A percentile compares a stretch with the other conserved stretches of the same genome.
Conservation (phyloP, 129 eudicot genomes). For the Flaveria brownii region DNA sequence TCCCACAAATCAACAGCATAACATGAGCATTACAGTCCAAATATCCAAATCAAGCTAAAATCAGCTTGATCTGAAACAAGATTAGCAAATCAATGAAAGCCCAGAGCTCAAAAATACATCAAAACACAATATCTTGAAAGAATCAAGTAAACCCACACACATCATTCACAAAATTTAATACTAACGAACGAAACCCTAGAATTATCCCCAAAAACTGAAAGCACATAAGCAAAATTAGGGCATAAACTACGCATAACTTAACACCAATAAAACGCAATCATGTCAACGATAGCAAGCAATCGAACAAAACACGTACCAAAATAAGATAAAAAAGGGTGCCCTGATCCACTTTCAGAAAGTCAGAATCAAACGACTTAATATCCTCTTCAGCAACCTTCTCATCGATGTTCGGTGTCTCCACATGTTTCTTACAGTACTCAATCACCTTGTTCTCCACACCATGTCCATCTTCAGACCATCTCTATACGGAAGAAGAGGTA, state of each 20-base stretch:
- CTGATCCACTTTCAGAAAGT: constrained; percentile 70
- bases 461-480: too few relatives aligned
- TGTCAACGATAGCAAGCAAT: background rate
- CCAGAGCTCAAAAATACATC: constrained; percentile 15
- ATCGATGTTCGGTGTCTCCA: constrained; percentile 39
- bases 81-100: background rate
- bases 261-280: background rate
- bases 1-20: constrained; percentile 24
- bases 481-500: too few relatives aligned
- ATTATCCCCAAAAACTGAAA: background rate
- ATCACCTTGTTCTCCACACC: too few relatives aligned
- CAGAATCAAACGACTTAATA: constrained; percentile 57
- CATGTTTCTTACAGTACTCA: constrained; percentile 83
- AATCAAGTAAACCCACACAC: constrained; percentile 8
- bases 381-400: constrained; percentile 52
- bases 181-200: constrained; percentile 11
- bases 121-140: constrained; percentile 11
- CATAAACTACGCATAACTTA: background rate
- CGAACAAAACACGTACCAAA: constrained; percentile 37
- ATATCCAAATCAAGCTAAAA: constrained; percentile 1
- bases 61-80: background rate
- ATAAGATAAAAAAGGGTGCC: constrained; percentile 65
- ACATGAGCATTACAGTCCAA: constrained; percentile 22
- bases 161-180: background rate
- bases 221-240: background rate